A percentile compares a stretch with the other conserved stretches of the same genome.
phyloP scores from a whole-genome alignment of 2,329 filamentous ascomycete genomes.

The Penicillium brasilianum region DNA sequence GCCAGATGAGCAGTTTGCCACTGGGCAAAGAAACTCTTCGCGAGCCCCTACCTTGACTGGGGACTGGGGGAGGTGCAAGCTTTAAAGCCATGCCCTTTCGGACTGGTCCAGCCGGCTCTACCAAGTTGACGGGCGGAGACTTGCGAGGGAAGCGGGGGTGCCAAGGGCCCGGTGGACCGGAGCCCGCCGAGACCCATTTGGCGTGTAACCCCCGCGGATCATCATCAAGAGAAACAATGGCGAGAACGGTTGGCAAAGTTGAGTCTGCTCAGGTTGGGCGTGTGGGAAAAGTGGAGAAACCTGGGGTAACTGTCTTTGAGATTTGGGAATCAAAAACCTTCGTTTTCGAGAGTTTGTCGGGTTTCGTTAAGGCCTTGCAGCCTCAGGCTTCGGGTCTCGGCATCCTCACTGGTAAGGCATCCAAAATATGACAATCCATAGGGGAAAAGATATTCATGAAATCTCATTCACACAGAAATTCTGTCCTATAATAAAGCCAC shows the following conservation, averaged over 20 bases:
- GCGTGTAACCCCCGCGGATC: not conserved
- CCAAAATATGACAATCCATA: no score
- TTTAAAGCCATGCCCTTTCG: slow-evolving; percentile 15
- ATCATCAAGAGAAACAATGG: not conserved
- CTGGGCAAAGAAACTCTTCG: slow-evolving; percentile 1
- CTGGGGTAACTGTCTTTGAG: no score
- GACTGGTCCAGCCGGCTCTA: slow-evolving; percentile 21
- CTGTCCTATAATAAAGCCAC: no score
- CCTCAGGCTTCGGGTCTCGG: not conserved
- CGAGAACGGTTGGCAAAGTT: no score
- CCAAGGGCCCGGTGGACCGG: slow-evolving; percentile 15
- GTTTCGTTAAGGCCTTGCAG: not conserved
- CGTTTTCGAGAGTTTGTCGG: not conserved
- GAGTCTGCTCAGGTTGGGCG: not conserved
- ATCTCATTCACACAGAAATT: no score
- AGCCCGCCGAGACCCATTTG: slow-evolving; percentile 16
- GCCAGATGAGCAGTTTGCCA: not conserved
- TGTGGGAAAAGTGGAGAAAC: no score
- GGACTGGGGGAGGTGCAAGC: slow-evolving; percentile 1
- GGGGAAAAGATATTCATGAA: no score
- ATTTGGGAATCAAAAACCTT: no score
- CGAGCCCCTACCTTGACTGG: not conserved
- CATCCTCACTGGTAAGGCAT: no score
- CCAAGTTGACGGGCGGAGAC: slow-evolving; percentile 3
- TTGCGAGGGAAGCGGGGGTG: slow-evolving; percentile 11